Evolutionary conservation across 2,329 filamentous ascomycete genomes (phyloP), one percentile per base, ranked within the genome.

Genomic region (Xylogone sp.): DNA sequence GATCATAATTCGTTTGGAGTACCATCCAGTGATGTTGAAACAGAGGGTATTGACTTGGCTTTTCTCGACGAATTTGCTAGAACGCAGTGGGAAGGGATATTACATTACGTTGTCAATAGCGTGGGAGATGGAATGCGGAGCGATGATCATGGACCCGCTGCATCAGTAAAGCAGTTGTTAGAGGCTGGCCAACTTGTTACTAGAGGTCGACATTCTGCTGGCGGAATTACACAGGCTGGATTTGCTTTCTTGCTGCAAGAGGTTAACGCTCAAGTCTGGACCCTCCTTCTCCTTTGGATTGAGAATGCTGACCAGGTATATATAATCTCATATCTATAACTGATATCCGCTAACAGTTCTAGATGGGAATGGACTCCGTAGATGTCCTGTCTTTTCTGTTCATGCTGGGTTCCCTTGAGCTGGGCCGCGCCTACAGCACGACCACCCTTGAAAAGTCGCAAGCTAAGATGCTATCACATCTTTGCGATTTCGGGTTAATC

Each of bases 381-480:
- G 94, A 99, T 65, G 92, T 97, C 67, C 82, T 99, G 5, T 92
- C 90, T 6, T 99, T 99, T 68, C 83, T 99, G 60, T 97, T 99
- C 70, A 88, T 97, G 65, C 84, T 99, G 22, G 93, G 93, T 44
- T 95, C 88, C 48, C 83, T 97, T 53, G 92, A 97, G 66, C 84
- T 97, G 9, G 94, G 94, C 12, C 84, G 89, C 56, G 88, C 90
- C 42, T 99, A 99, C 74, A 89, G 90, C 66, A 96, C 90, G 19
- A 82, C 84, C 42, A 89, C 89, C 22, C 79, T 99, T 46, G 89
- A 90, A 0, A 81, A 87, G 43, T 87, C 88, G 22, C 90, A 97
- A 60, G 81, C 82, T 46, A 87, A 90, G 61, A 96, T 97, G 82
- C 81, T 99, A n/a, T 84, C 89, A 13, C 88, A 92, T 56, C 84